These are phyloP conservation scores for Mortierella antarctica DNA, from an alignment of 192 early-diverging fungal genomes.

Conservation along the genomic window DNA sequence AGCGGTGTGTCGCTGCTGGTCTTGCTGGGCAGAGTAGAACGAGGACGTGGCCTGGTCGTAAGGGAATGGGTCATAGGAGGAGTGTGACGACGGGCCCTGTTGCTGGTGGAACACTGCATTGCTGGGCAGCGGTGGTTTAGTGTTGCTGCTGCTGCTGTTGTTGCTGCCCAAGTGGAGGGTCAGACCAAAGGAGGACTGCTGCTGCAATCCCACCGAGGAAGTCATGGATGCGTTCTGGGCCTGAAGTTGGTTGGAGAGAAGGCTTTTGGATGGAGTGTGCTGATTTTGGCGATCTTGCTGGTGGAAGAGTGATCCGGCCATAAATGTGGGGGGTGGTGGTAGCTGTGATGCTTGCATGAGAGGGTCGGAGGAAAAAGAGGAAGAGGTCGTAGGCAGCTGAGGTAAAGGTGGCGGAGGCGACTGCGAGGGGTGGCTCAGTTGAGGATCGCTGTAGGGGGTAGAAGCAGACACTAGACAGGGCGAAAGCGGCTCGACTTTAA, in stretches of 20 bases:
- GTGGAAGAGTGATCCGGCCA: background rate
- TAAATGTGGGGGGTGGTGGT: constrained; percentile 8
- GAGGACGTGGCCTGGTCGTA: constrained; percentile 20
- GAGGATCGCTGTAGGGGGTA: background rate
- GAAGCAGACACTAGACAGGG: constrained; percentile 11
- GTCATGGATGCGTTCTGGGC: background rate
- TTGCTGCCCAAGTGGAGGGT: background rate
- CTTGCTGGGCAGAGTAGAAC: constrained; percentile 11
- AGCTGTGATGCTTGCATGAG: constrained; percentile 20
- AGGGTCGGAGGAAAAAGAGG: constrained; percentile 2
- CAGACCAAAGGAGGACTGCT: constrained; percentile 3
- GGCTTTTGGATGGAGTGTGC: background rate
- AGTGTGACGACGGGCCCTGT: constrained; percentile 4
- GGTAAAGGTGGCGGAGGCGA: background rate
- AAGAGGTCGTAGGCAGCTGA: background rate
- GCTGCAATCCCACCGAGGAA: background rate
- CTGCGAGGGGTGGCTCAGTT: background rate
- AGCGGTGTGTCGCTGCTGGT: constrained; percentile 24
- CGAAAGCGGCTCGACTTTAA: constrained; percentile 34
- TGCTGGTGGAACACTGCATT: too few relatives aligned
- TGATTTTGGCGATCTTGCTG: constrained; percentile 11
- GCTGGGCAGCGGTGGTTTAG: too few relatives aligned
- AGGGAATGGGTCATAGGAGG: constrained; percentile 17
- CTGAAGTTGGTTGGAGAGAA: background rate
- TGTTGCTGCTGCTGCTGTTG: constrained; percentile 2